These are phyloP conservation scores for Fusarium guadeloupense DNA, from an alignment of 2,329 filamentous ascomycete species.

Conservation along the genomic window DNA sequence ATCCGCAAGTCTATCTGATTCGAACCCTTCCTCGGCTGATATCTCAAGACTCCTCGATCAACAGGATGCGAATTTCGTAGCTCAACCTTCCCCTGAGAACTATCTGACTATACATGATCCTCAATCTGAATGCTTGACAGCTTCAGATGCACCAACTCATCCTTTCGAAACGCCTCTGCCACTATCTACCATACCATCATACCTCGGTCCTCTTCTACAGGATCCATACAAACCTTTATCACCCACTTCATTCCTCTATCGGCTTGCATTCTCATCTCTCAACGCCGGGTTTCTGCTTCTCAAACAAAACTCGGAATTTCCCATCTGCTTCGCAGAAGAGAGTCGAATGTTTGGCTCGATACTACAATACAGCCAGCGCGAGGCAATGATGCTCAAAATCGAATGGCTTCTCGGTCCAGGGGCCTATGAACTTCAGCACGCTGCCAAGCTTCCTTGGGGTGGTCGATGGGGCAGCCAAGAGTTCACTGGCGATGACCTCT, in stretches of 20 bases:
- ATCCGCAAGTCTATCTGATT: background rate
- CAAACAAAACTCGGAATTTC: background rate
- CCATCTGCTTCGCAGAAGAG: background rate
- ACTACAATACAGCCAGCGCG: background rate
- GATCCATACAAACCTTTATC: background rate
- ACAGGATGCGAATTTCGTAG: background rate
- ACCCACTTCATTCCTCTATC: background rate
- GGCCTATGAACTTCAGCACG: background rate
- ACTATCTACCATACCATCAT: background rate
- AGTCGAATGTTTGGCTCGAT: background rate
- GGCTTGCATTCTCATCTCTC: background rate
- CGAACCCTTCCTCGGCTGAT: background rate
- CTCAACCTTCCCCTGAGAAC: too few relatives aligned
- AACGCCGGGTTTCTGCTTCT: background rate
- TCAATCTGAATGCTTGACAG: background rate
- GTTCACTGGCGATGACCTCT: background rate
- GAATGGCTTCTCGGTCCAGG: background rate
- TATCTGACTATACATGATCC: background rate
- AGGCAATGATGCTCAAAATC: background rate
- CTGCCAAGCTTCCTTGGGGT: background rate
- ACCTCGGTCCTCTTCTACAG: background rate
- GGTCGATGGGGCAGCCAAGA: constrained; percentile 1
- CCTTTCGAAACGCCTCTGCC: background rate
- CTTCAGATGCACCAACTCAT: background rate
- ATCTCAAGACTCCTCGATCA: background rate